phyloP scores from a whole-genome alignment of 2,329 filamentous ascomycete species.

The Dactylellina drechsleri region DNA sequence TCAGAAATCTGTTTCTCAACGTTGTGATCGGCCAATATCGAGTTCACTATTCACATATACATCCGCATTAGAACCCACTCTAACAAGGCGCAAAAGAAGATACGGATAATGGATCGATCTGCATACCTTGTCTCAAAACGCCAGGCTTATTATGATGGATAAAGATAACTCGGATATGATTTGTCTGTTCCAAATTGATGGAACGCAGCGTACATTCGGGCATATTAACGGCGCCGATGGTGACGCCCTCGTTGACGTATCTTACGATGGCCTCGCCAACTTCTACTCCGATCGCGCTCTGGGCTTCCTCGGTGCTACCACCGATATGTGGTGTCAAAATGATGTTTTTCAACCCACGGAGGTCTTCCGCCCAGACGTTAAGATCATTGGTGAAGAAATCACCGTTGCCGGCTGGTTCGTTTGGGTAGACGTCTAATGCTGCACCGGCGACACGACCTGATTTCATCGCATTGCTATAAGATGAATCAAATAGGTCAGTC shows the following conservation, averaged over 20 bases:
- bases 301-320: constrained; percentile 96
- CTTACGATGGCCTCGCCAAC: constrained; percentile 86
- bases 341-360: constrained; percentile 86
- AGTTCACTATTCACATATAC: constrained; percentile 74
- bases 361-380: constrained; percentile 85
- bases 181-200: constrained; percentile 86
- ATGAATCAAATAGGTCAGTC: constrained; percentile 5
- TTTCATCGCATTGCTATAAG: constrained; percentile 74
- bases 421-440: constrained; percentile 94
- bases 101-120: background rate
- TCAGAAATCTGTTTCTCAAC: constrained; percentile 99
- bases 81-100: background rate
- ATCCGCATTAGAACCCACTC: constrained; percentile 20
- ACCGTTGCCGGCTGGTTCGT: constrained; percentile 92
- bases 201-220: constrained; percentile 92
- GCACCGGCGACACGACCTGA: constrained; percentile 88
- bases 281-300: constrained; percentile 94
- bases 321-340: constrained; percentile 97
- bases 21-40: constrained; percentile 92
- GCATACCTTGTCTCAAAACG: constrained; percentile 81
- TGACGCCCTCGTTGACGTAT: constrained; percentile 95
- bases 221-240: constrained; percentile 88
- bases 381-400: constrained; percentile 89
- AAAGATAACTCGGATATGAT: constrained; percentile 92
- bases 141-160: constrained; percentile 97